phyloP scores from a whole-genome alignment of 495 filamentous ascomycete species.

The Acidomyces sp. region DNA sequence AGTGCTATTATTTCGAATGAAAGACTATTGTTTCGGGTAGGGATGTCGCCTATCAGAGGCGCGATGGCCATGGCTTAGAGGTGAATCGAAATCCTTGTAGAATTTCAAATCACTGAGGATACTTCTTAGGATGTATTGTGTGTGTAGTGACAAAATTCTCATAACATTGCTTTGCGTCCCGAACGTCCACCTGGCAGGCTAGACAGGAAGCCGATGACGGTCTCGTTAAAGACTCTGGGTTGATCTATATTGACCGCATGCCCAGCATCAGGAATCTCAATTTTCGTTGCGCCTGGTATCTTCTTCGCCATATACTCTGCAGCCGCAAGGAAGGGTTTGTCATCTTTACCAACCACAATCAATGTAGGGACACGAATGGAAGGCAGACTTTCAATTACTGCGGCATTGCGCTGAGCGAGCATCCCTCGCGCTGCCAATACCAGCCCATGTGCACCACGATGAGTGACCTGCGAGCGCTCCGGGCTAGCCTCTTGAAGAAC shows the following conservation, averaged over 20 bases:
- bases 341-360: slow-evolving; percentile 17
- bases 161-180: background rate
- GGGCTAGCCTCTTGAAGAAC: slow-evolving; percentile 7
- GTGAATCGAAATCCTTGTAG: no score
- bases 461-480: slow-evolving; percentile 12
- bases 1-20: no score
- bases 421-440: slow-evolving; percentile 18
- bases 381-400: slow-evolving; percentile 17
- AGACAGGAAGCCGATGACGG: slow-evolving; percentile 11
- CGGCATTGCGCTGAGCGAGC: slow-evolving; percentile 14
- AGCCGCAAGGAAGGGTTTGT: slow-evolving; percentile 15
- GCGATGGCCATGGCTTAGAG: no score
- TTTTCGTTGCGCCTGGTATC: slow-evolving; percentile 18
- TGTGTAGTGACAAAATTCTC: no score
- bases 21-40: no score
- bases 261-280: slow-evolving; percentile 15
- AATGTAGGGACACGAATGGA: slow-evolving; percentile 15
- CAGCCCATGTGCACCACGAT: slow-evolving; percentile 17
- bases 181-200: background rate
- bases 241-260: slow-evolving; percentile 21
- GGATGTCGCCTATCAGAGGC: no score
- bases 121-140: no score
- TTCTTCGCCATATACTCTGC: slow-evolving; percentile 20
- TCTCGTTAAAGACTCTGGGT: slow-evolving; percentile 14
- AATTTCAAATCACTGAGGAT: no score